phyloP scores from a whole-genome alignment of 2,329 filamentous ascomycete species.

The Hyphodiscus sp. region DNA sequence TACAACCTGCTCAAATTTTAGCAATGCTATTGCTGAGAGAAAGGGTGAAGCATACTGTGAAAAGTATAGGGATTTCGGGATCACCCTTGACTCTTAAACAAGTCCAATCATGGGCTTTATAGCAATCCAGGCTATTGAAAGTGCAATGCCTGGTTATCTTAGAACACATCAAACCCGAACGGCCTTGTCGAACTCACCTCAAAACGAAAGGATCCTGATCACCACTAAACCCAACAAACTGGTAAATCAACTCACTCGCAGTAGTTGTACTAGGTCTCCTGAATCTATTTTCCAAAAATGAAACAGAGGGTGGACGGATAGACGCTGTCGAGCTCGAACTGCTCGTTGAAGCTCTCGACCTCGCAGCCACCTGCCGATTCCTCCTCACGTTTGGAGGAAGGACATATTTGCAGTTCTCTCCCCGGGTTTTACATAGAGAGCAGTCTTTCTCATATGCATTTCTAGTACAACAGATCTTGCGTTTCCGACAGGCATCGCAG shows the following conservation, averaged over 20 bases:
- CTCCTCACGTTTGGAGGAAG: slow-evolving; percentile 20
- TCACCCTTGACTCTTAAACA: slow-evolving; percentile 20
- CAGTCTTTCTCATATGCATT: slow-evolving; percentile 21
- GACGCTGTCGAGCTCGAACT: slow-evolving; percentile 11
- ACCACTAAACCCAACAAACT: slow-evolving; percentile 23
- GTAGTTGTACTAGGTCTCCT: neutral
- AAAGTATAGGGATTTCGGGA: slow-evolving; percentile 17
- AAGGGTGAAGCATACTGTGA: slow-evolving; percentile 14
- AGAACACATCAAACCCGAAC: no score
- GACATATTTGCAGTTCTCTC: slow-evolving; percentile 23
- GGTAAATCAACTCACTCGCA: slow-evolving; percentile 17
- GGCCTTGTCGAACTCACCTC: no score
- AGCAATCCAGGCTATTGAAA: slow-evolving; percentile 24
- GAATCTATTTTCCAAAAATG: neutral
- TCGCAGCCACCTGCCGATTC: slow-evolving; percentile 11
- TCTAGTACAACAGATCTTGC: slow-evolving; percentile 25
- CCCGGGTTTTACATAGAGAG: slow-evolving; percentile 20
- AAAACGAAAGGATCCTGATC: slow-evolving; percentile 25
- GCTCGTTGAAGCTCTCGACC: slow-evolving; percentile 7
- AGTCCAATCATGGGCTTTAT: slow-evolving; percentile 22
- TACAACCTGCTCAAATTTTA: slow-evolving; percentile 15
- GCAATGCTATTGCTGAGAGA: neutral
- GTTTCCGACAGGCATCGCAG: slow-evolving; percentile 24
- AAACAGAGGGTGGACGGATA: slow-evolving; percentile 5
- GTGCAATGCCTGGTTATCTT: slow-evolving; percentile 15